These are phyloP conservation scores for Chlamydomonas sphaeroides DNA, from an alignment of 139 green algal genomes.

Conservation along the genomic window DNA sequence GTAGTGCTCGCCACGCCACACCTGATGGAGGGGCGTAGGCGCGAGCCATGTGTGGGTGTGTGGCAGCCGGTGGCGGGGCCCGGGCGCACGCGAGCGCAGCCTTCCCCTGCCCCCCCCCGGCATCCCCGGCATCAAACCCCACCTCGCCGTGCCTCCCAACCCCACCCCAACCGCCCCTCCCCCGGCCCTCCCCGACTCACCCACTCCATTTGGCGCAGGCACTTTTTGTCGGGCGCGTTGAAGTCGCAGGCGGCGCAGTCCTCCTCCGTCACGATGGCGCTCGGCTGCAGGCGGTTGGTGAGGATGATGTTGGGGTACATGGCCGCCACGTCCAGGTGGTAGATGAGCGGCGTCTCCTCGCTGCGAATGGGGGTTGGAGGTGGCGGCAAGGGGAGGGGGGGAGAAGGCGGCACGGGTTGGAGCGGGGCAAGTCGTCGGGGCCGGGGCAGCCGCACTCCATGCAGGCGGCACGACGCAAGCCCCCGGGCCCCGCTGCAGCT, in stretches of 20 bases:
- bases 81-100: no score
- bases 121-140: no score
- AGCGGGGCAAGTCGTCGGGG: no score
- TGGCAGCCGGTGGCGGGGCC: no score
- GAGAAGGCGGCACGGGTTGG: background rate
- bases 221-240: slow-evolving; percentile 94
- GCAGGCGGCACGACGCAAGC: no score
- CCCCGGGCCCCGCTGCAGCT: no score
- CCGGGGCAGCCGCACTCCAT: no score
- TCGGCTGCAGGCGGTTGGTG: slow-evolving; percentile 92
- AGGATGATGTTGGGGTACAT: slow-evolving; percentile 99
- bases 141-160: no score
- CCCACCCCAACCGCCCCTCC: no score
- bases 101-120: no score
- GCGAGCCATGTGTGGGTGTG: background rate
- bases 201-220: slow-evolving; percentile 96
- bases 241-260: slow-evolving; percentile 97
- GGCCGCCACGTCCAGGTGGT: slow-evolving; percentile 97
- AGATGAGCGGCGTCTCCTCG: slow-evolving; percentile 93
- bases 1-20: slow-evolving; percentile 95
- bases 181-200: slow-evolving; percentile 44
- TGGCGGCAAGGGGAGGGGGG: background rate
- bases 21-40: slow-evolving; percentile 32
- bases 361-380: slow-evolving; percentile 35
- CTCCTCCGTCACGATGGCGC: slow-evolving; percentile 87